phyloP scores from a whole-genome alignment of 805 yeast species.

The Dipodascus geniculatus region DNA sequence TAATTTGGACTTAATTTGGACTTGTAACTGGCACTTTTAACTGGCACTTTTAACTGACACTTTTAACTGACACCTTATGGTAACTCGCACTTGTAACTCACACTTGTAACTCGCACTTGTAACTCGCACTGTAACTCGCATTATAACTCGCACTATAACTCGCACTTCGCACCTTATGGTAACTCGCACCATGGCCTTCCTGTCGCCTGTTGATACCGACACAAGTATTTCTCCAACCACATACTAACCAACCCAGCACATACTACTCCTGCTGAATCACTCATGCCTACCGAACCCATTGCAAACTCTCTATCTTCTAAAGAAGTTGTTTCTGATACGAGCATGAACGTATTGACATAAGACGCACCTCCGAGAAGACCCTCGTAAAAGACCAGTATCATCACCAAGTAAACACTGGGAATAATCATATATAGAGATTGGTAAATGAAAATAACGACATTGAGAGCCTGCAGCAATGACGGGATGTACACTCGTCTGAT shows the following conservation, averaged over 20 bases:
- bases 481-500: slow-evolving; percentile 47
- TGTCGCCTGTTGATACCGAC: slow-evolving; percentile 53
- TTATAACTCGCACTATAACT: too few species aligned
- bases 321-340: slow-evolving; percentile 50
- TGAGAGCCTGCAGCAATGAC: slow-evolving; percentile 54
- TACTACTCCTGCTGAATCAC: slow-evolving; percentile 78
- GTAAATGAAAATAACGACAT: slow-evolving; percentile 42
- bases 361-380: slow-evolving; percentile 82
- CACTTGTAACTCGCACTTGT: too few species aligned
- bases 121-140: too few species aligned
- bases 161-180: slow-evolving; percentile 20
- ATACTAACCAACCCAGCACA: slow-evolving; percentile 68
- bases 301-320: slow-evolving; percentile 57
- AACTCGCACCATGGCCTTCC: slow-evolving; percentile 74
- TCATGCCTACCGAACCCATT: slow-evolving; percentile 71
- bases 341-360: slow-evolving; percentile 78
- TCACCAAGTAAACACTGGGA: slow-evolving; percentile 48
- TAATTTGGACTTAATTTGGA: too few species aligned
- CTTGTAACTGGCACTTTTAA: too few species aligned
- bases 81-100: too few species aligned
- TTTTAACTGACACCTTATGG: too few species aligned
- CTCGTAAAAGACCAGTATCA: slow-evolving; percentile 66
- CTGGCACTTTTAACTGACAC: too few species aligned
- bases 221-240: slow-evolving; percentile 61
- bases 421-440: slow-evolving; percentile 56